Base-by-base conservation (phyloP, 2,329 filamentous ascomycete genomes). In the Penicillium sp. region DNA sequence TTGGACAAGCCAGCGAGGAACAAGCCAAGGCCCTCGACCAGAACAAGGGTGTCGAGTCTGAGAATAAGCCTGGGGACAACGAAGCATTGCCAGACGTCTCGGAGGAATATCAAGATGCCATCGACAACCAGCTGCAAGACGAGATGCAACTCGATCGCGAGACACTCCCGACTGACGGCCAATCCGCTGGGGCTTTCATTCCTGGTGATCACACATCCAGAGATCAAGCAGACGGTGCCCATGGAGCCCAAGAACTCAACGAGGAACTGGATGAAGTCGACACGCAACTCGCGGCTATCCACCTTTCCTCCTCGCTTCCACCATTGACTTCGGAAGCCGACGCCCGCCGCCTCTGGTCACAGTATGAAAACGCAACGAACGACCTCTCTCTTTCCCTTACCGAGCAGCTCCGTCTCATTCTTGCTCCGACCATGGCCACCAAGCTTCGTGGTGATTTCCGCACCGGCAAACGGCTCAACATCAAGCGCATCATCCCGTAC, bases 401-500 rank as follows among this genome's bases (percentile, higher is more conserved):
- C 1, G 94, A 96, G 59, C 94, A 97, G 68, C 86, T 99, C 15
- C 91, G 94, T 21, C 85, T 99, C 12, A 97, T 99, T 64, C 86
- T 99, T 32, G 90, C 90, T 0, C 94, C 95, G 0, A 97, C 93
- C 0, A 87, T 96, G 46, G 92, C 93, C 1, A 97, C 94, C 30
- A 99, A 97, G 68, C 89, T 99, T 56, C 92, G 93, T 2, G 94
- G 94, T 36, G 91, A 96, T 61, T 97, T 96, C 82, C 90, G 94
- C 61, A 99, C 94, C 0, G 94, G 94, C 57, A 99, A 99, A 73
- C 88, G 94, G 0, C 90, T 99, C 64, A 99, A 97, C 75, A 96
- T 99, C 79, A 97, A 97, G 75, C 91, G 93, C 62, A 99, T 99
- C 75, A 99, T 99, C 65, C 94, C 95, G 0, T 99, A 99, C 76